Evolutionary conservation across 2,329 filamentous ascomycete species (phyloP), one percentile per base, ranked within the genome.

Genomic region (Septoria petroselini): DNA sequence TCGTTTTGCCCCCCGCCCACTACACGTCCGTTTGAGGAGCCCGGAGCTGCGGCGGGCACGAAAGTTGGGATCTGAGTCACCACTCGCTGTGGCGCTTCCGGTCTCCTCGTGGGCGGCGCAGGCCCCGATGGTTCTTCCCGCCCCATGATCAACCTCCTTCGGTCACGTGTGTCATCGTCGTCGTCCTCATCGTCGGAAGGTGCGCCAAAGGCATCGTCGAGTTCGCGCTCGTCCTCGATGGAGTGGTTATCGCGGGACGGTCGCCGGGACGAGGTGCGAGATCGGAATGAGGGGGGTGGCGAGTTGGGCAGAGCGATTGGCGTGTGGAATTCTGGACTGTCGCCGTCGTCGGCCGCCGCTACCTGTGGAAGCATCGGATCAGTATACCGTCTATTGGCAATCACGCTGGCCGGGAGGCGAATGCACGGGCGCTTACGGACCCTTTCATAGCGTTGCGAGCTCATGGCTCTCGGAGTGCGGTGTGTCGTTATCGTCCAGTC

Each of bases 171-270:
- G 62, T 88, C 79, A 48, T 86, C 86, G 65, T 84, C 75, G 54
- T 83, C 81, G 48, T 78, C 84, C 54, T 85, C 88, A 55, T 84
- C 86, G 64, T 86, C 82, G 7, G 68, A 71, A 17, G 69, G 67
- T 8, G 70, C 71, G 66, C 89, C 91, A 69, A 98, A 98, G 1
- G 93, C 90, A 67, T 97, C 91, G 61, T 88, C 88, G 11, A 98
- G 79, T n/a, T 88, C 85, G 54, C 86, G 78, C 62, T 95, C 84
- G 53, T 89, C 85, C 51, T 80, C 75, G 59, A 70, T 73, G 47
- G 74, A 69, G 31, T 75, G 79, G 52, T 76, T 69, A 55, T 76
- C 71, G 43, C 74, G 70, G 49, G 76, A 74, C 69, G 75, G 76
- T 72, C 72, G 72, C 47, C 75, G 79, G 29, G 87, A 91, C 1